Percentiles rank a stretch among this genome's conserved stretches.
phyloP scores from a whole-genome alignment of 768 basidiomycete species.

The Lenzites betulinus region DNA sequence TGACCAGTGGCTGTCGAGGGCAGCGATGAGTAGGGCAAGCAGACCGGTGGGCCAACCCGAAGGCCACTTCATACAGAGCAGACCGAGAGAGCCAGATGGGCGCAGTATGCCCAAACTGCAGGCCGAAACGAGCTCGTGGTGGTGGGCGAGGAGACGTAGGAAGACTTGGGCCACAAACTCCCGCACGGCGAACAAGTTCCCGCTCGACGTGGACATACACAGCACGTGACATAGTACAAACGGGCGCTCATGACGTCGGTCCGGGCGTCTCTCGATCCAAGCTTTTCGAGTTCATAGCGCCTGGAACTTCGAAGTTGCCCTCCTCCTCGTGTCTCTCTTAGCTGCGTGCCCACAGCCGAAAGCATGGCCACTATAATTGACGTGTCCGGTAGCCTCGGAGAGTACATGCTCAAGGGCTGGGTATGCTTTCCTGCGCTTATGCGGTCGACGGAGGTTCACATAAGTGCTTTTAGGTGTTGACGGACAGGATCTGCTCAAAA shows the following conservation, averaged over 20 bases:
- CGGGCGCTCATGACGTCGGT: constrained; percentile 7
- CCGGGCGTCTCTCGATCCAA: not conserved
- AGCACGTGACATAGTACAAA: not conserved
- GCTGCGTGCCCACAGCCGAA: not conserved
- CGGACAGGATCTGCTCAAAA: constrained; percentile 62
- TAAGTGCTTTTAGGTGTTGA: constrained; percentile 50
- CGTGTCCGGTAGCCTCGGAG: constrained; percentile 63
- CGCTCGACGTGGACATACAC: constrained; percentile 2
- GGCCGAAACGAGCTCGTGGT: not conserved
- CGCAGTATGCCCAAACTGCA: not conserved
- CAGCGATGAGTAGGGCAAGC: constrained; percentile 31
- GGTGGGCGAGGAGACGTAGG: too few relatives aligned
- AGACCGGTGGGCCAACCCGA: constrained; percentile 30
- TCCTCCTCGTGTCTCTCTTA: not conserved
- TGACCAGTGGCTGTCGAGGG: constrained; percentile 28
- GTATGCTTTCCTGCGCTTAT: constrained; percentile 37
- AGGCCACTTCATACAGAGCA: constrained; percentile 32
- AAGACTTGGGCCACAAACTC: too few relatives aligned
- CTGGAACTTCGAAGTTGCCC: too few relatives aligned
- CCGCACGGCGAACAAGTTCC: not conserved
- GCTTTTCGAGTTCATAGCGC: too few relatives aligned
- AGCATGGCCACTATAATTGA: constrained; percentile 56
- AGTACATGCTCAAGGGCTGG: constrained; percentile 80
- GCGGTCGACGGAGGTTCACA: not conserved
- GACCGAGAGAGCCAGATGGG: not conserved